Conservation (phyloP, 352 stramenopile genomes). For the Globisporangium canariense region DNA sequence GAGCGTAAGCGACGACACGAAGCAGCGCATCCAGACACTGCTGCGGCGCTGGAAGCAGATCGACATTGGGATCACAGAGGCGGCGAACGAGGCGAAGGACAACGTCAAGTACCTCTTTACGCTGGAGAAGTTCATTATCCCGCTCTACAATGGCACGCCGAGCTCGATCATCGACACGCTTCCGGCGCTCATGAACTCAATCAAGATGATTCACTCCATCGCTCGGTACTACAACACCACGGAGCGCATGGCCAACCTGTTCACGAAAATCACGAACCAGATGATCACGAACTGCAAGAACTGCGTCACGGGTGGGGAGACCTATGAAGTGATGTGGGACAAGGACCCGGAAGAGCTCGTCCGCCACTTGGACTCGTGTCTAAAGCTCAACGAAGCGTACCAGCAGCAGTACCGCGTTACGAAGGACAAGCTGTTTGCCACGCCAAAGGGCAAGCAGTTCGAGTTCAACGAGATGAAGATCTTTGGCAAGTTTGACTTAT, state of each 20-base stretch:
- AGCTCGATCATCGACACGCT: constrained; percentile 98
- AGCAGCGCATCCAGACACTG: constrained; percentile 92
- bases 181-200: constrained; percentile 97
- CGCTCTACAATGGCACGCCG: constrained; percentile 90
- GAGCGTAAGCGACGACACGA: constrained; percentile 84
- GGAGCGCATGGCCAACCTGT: constrained; percentile 96
- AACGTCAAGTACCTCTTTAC: constrained; percentile 99
- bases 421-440: constrained; percentile 95
- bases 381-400: constrained; percentile 98
- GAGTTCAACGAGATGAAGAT: constrained; percentile 99
- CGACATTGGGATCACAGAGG: constrained; percentile 97
- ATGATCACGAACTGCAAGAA: constrained; percentile 98
- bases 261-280: constrained; percentile 98
- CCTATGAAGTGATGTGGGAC: constrained; percentile 92
- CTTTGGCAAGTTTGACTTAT: constrained; percentile 99
- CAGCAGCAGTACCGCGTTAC: constrained; percentile 98
- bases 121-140: constrained; percentile 95
- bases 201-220: constrained; percentile 99
- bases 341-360: constrained; percentile 95
- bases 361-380: constrained; percentile 91
- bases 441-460: constrained; percentile 97
- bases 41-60: constrained; percentile 97
- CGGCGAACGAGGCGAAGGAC: constrained; percentile 98
- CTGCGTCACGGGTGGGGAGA: constrained; percentile 87
- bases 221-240: constrained; percentile 99